Base-by-base conservation (phyloP, 352 stramenopile species). In the Pythium folliculosum region DNA sequence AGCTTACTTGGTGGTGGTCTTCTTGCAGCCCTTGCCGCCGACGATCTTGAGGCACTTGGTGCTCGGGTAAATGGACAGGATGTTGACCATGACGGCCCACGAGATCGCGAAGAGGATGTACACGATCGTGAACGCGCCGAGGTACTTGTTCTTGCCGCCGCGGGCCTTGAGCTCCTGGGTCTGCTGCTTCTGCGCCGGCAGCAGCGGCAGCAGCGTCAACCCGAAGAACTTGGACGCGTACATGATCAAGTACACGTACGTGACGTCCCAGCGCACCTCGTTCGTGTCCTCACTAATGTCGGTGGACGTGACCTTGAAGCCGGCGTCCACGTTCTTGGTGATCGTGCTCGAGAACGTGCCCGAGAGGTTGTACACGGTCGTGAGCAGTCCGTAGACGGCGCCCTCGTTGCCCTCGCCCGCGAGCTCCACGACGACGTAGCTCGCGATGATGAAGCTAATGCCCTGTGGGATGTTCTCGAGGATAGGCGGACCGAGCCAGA, bases 361-460 rank as follows among this genome's bases (percentile, higher is more conserved):
- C 43, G 43, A 49, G 16, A 49, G 19, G 43, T 49, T 49, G 43
- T n/a, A 49, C 43, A 49, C 43, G 7, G 43, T 49, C 43, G 43
- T 49, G 43, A 49, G 43, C 43, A 49, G 43, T 9, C 43, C 43
- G 16, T 49, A 49, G 14, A 49, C 43, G 16, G 43, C 43, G 43
- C 43, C 43, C 19, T 49, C 43, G 43, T 49, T 49, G 43, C 43
- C 43, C 19, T 49, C 43, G 43, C 43, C 43, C 14, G 43, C 43
- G 43, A 49, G 43, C 43, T 49, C 43, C 10, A 49, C 43, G 16
- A 49, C 19, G 43, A 49, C 43, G 19, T 23, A 49, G 43, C 19
- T 49, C 43, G 49, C 25, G 25, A 75, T 63, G 37, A 75, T 68
- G 30, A 72, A 75, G 52, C 58, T 37, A 17, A 71, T 49, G 19